Percentiles rank a stretch among this genome's conserved stretches.
These are phyloP conservation scores for Salix udensis DNA, from an alignment of 345 rosid genomes.

Conservation along the genomic window DNA sequence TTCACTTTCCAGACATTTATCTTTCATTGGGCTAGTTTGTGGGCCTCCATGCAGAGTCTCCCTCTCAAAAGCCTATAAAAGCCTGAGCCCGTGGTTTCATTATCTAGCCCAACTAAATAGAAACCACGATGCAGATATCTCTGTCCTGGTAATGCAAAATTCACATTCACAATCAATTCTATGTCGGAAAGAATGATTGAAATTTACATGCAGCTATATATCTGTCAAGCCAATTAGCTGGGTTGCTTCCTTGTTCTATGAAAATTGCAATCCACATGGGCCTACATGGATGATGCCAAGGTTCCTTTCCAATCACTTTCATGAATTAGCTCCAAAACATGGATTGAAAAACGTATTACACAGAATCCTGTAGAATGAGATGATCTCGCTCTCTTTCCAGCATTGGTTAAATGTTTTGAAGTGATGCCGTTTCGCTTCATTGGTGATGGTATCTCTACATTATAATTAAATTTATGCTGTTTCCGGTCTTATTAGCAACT, in stretches of 20 bases:
- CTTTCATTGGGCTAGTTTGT: background rate
- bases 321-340: background rate
- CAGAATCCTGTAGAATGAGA: background rate
- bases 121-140: background rate
- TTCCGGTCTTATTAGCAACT: background rate
- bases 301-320: constrained; percentile 2
- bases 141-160: background rate
- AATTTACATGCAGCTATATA: background rate
- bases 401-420: background rate
- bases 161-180: background rate
- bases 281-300: background rate
- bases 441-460: background rate
- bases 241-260: background rate
- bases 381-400: background rate
- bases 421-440: background rate
- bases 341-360: background rate
- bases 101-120: background rate
- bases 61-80: background rate
- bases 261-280: background rate
- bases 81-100: background rate
- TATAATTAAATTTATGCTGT: background rate
- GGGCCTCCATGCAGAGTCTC: background rate
- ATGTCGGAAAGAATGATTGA: background rate
- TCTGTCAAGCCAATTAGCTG: background rate
- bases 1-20: background rate